Percentiles rank a stretch among this genome's conserved stretches.
phyloP scores from a whole-genome alignment of 2,329 filamentous ascomycete species.

The Cladosporium phlei region DNA sequence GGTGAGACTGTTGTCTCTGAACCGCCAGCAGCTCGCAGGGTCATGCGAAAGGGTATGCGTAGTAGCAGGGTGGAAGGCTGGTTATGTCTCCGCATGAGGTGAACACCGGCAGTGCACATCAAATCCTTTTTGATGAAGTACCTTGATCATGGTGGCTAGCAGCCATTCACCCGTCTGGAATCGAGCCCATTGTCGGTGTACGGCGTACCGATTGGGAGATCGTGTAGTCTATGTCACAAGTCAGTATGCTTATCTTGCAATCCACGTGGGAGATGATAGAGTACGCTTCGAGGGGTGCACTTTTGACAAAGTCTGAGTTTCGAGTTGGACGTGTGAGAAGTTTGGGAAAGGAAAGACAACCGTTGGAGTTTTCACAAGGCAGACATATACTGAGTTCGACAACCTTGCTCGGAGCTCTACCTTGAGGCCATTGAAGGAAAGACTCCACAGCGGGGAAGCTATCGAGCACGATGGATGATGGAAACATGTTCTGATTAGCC shows the following conservation, averaged over 20 bases:
- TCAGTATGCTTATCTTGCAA: background rate
- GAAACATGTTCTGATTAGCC: constrained; percentile 6
- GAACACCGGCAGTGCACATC: constrained; percentile 15
- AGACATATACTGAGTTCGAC: too few relatives aligned
- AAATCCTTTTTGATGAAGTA: constrained; percentile 11
- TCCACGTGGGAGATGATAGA: background rate
- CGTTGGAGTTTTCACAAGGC: too few relatives aligned
- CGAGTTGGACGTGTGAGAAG: background rate
- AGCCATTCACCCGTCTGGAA: constrained; percentile 11
- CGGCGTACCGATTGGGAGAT: constrained; percentile 8
- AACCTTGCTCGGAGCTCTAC: too few relatives aligned
- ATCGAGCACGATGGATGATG: constrained; percentile 10
- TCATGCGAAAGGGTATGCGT: constrained; percentile 2
- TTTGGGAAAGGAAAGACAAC: constrained; percentile 5
- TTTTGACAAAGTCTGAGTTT: background rate
- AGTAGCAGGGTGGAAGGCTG: constrained; percentile 7
- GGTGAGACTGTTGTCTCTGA: constrained; percentile 7
- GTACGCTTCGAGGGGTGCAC: constrained; percentile 4
- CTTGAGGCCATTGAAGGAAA: background rate
- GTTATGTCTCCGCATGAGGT: constrained; percentile 10
- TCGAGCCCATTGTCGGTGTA: constrained; percentile 11
- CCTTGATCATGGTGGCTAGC: constrained; percentile 12
- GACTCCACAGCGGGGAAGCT: constrained; percentile 13
- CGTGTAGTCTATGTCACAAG: background rate
- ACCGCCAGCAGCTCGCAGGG: constrained; percentile 1